Percentiles rank a stretch among this genome's conserved stretches.
phyloP scores from a whole-genome alignment of 495 filamentous ascomycete species.

The Neurospora sp. region DNA sequence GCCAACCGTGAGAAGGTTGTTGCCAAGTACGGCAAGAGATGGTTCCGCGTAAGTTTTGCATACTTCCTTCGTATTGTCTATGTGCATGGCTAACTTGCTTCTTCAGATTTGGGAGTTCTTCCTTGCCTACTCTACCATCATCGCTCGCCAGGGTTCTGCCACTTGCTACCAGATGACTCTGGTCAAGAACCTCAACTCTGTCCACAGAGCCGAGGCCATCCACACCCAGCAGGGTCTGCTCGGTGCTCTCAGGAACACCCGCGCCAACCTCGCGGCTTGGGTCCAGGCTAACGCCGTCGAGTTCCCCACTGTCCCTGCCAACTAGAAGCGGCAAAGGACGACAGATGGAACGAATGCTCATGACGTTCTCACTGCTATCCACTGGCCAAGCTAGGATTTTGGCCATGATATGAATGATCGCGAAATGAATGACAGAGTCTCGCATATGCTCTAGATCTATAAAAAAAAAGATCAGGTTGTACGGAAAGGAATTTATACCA shows the following conservation, averaged over 20 bases:
- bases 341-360: not conserved
- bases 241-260: constrained; percentile 50
- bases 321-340: constrained; percentile 14
- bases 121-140: constrained; percentile 87
- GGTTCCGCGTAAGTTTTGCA: constrained; percentile 76
- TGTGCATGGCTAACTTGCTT: not conserved
- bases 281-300: constrained; percentile 32
- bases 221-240: constrained; percentile 59
- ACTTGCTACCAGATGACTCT: constrained; percentile 94
- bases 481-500: not conserved
- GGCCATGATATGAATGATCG: not conserved
- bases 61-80: not conserved
- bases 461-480: not conserved
- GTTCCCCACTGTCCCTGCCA: constrained; percentile 29
- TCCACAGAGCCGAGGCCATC: constrained; percentile 85
- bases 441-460: not conserved
- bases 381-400: not conserved
- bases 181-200: constrained; percentile 97
- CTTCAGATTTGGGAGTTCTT: constrained; percentile 95
- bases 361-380: not conserved
- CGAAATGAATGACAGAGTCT: not conserved
- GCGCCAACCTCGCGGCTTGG: constrained; percentile 34
- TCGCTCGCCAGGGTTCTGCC: constrained; percentile 82
- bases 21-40: constrained; percentile 89
- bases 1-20: constrained; percentile 89